phyloP scores from a whole-genome alignment of 1,284 basidiomycete genomes.

The Mycena citricolor region DNA sequence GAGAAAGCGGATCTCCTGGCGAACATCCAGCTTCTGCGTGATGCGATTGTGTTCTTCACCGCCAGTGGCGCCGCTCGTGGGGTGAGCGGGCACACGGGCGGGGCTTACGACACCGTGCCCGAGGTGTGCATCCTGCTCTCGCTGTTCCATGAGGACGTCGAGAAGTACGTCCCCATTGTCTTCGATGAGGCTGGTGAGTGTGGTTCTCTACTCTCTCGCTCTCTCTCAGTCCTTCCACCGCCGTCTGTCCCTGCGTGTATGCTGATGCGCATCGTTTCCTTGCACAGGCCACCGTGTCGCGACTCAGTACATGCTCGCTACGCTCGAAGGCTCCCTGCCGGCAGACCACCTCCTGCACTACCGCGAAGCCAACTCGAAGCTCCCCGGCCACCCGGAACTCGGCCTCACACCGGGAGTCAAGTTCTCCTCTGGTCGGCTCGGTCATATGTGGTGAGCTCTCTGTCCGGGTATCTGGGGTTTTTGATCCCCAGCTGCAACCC shows the following conservation, averaged over 20 bases:
- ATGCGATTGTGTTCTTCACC: constrained; percentile 82
- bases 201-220: background rate
- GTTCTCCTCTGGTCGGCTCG: constrained; percentile 83
- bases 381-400: constrained; percentile 84
- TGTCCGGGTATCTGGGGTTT: background rate
- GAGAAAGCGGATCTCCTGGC: constrained; percentile 57
- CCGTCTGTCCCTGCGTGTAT: background rate
- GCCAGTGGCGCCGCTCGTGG: constrained; percentile 79
- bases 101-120: constrained; percentile 83
- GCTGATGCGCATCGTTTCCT: constrained; percentile 1
- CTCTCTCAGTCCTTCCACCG: too few relatives aligned
- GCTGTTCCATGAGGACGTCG: constrained; percentile 54
- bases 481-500: too few relatives aligned
- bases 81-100: constrained; percentile 84
- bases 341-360: constrained; percentile 79
- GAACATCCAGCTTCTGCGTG: constrained; percentile 78
- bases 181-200: constrained; percentile 76
- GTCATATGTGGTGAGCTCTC: constrained; percentile 68
- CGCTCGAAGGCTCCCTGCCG: constrained; percentile 69
- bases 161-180: constrained; percentile 63
- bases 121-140: constrained; percentile 76
- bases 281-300: constrained; percentile 78
- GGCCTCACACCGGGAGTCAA: constrained; percentile 84
- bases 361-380: constrained; percentile 79
- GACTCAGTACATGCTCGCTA: constrained; percentile 80